Evolutionary conservation across 352 stramenopile species (phyloP).

Genomic region (Phytophthora ramorum): DNA sequence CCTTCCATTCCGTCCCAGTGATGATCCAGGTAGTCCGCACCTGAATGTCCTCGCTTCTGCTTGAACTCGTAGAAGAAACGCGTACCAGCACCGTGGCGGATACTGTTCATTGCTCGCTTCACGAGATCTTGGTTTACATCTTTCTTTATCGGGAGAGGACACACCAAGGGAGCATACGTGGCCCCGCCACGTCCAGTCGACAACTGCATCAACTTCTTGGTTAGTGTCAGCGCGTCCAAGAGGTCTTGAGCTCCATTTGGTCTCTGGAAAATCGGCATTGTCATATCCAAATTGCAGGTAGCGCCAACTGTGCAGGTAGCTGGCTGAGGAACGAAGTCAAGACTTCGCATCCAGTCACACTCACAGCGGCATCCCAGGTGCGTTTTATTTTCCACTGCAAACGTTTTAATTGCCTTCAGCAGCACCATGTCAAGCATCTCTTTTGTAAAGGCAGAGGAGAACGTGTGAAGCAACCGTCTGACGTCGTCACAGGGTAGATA

Average conservation of each 20-base stretch:
- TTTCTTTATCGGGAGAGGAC: background rate
- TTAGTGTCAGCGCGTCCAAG: background rate
- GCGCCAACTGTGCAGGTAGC: background rate
- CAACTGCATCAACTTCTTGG: background rate
- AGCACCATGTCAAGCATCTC: background rate
- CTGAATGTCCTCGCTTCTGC: background rate
- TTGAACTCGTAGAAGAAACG: conserved; percentile 5
- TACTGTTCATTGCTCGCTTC: conserved; percentile 3
- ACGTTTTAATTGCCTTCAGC: conserved; percentile 1
- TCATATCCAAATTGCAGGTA: conserved; percentile 1
- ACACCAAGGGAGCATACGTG: conserved; percentile 7
- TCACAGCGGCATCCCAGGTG: conserved; percentile 7
- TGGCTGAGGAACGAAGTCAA: background rate
- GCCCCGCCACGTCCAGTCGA: background rate
- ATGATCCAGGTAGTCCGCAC: background rate
- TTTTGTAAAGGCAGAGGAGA: background rate
- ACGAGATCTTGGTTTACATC: background rate
- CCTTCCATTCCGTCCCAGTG: conserved; percentile 5
- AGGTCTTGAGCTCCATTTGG: conserved; percentile 1
- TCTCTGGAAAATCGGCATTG: background rate
- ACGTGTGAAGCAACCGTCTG: background rate
- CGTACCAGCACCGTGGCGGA: background rate
- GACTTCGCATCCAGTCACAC: conserved; percentile 15
- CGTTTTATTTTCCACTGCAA: conserved; percentile 14
- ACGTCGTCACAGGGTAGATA: background rate